Base-by-base conservation (phyloP, 2,329 filamentous ascomycete species). In the Macroventuria anomochaeta region DNA sequence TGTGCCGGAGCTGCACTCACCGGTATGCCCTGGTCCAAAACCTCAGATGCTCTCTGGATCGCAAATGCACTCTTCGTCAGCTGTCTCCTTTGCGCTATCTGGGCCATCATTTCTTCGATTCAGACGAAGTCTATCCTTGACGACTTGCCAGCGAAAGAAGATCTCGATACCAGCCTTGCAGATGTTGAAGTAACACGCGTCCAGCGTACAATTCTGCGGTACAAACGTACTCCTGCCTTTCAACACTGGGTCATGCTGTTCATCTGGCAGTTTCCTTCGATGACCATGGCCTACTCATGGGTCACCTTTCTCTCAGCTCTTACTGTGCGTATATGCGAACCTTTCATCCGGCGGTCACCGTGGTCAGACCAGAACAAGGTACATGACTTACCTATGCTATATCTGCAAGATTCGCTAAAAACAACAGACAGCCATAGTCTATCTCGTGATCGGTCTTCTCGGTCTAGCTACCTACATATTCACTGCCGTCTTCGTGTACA, bases 271-370 rank as follows among this genome's bases (percentile, higher is more conserved):
- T 69, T 68, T 23, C 63, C 68, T 11, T 65, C 59, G 3, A 71
- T 70, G 68, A 63, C 59, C 3, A 69, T 68, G 64, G 62, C 62
- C 37, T 70, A 69, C 41, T 58, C 67, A 0, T 69, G 67, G 68
- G 53, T 57, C 18, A 61, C 61, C 0, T 68, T 67, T 26, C 48
- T 71, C n/a, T 40, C 48, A 23, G 67, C 63, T 18, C 53, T 69
- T n/a, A 69, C 65, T 18, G 58, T 69, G n/a, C 63, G 69, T 39
- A 25, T 69, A 5, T 69, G 65, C 42, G 65, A 60, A 10, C 63
- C 67, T 8, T 67, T 69, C 41, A 58, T 69, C 18, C 47, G 55
- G 25, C 39, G 54, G 5, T 33, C 52, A 21, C 36, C 53, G 12
- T 71, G 65, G 66, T 51, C 55, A 1, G 58, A 57, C 25, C 44